Evolutionary conservation across 2,329 filamentous ascomycete genomes (phyloP), one percentile per base, ranked within the genome.

Genomic region (Paraphoma chrysanthemicola): DNA sequence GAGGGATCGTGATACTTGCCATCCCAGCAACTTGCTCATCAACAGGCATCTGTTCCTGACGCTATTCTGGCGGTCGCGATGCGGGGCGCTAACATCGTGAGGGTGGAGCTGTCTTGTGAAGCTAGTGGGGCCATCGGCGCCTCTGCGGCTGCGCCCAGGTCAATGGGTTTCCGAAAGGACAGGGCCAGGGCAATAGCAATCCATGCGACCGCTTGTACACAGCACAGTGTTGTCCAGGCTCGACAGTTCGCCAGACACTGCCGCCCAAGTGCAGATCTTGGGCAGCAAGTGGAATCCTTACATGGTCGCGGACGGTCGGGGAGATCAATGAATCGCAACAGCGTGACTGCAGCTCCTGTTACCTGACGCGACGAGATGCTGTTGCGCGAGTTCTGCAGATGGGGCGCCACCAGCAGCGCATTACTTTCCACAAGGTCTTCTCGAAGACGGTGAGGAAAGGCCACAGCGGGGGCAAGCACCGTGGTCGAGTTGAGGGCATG

Each of bases 351-450:
- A 18, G 44, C 36, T 23, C 23, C 23, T 23, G 23, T 23, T 23
- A 23, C 23, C 23, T 23, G 23, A 23, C 23, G 23, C 23, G 23
- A 23, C 23, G 23, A 23, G 5, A 23, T 23, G 23, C 23, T 23
- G 23, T 23, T 23, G 23, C 23, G 23, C 23, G 23, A 23, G 23
- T 23, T 23, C 23, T 23, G 23, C 23, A 23, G 23, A 23, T 2
- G 23, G 5, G 23, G 23, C 23, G 66, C 60, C 63, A 66, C 59
- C 60, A 54, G 61, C 57, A 54, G 66, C 63, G 56, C 67, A 68
- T 72, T 66, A 65, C 42, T 63, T 73, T 75, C 70, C 57, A 70
- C 51, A 53, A 64, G 58, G 57, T 33, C 66, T 74, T 75, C 72
- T 72, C 67, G 72, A 75, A 75, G 63, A 53, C 54, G 48, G 56